Base-by-base conservation (phyloP, 352 stramenopile species). In the Phytophthora kernoviae region DNA sequence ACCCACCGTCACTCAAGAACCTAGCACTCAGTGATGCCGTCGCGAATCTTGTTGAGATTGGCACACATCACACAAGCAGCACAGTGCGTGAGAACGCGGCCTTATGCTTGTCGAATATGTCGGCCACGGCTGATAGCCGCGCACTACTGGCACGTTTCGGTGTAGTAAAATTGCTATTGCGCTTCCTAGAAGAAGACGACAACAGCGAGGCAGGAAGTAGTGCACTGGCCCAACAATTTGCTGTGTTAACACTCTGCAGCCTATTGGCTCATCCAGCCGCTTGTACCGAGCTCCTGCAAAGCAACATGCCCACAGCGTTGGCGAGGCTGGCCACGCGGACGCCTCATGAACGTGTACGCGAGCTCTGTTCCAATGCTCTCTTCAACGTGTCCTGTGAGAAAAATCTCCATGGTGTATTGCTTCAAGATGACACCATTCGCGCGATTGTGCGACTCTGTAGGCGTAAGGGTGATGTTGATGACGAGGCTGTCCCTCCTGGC, bases 381-480 rank as follows among this genome's bases (percentile, higher is more conserved):
- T 91, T 90, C 56, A 94, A 93, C 30, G 58, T 93, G n/a, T 93
- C 84, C 7, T 90, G 82, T 36, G 80, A 91, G 26, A 83, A 81
- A 58, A 78, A 66, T n/a, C 60, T 91, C 7, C 77, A 90, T 40
- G 69, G 45, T 3, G 88, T 85, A 41, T 32, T 93, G 32, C 57
- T 94, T 32, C 84, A 90, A 26, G 81, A 91, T 51, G 77, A 88
- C 7, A 82, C 88, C 12, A 87, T 93, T 43, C 76, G 79, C 17
- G 67, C 81, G 0, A 86, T 93, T n/a, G 70, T 88, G 32, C 65
- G 75, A 5, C 73, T 93, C 0, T 91, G 81, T 44, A 87, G 77
- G 47, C 69, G 67, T 21, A 78, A 88, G 36, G 62, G 65, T 18
- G 82, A 91, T 20, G 67, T 81, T 2, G 84, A 90, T 40, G 84